Evolutionary conservation across 2,329 filamentous ascomycete species (phyloP), one percentile per base, ranked within the genome.

Genomic region (Diaporthe vexans): DNA sequence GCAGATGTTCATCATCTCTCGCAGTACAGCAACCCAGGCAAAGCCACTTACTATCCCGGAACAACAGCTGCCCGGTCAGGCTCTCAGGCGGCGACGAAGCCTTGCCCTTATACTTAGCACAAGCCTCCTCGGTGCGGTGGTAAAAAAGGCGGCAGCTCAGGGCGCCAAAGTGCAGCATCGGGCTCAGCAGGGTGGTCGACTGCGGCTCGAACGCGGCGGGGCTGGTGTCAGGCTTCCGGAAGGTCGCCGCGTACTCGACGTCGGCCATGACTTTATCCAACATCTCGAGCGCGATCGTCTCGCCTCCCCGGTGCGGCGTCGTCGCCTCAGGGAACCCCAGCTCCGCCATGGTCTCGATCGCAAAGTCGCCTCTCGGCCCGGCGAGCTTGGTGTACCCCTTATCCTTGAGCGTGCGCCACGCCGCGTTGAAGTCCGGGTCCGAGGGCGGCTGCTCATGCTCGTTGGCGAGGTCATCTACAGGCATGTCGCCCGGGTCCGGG

Each of bases 151-250:
- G 88, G 13, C 91, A 87, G n/a, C 90, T 92, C 11, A 95, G 85
- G 15, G 91, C 89, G 33, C 94, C 93, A 76, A 95, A 95, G 81
- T 95, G 94, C 72, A 94, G 82, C 80, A 94, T 91, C 0, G 93
- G 93, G 0, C 92, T 94, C 9, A 95, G 86, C 0, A 95, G 85
- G 0, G 93, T 95, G 0, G 94, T 95, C 0, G 92, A 89, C 79
- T 93, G 92, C 0, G 93, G 93, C 51, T 91, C 88, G 77, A 95
- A 94, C 3, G 90, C 92, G 2, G 94, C 93, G 0, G 94, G 94
- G 48, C 91, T 94, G 0, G 93, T 94, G 73, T 91, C 91, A 1
- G 94, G 93, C 81, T 95, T 95, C 79, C 92, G 89, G 78, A 95
- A 95, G 0, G 91, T 94, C 1, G 91, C 92, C 0, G 91, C 91